Percentiles rank a stretch among this genome's conserved stretches.
Evolutionary conservation across 192 early-diverging fungal species (phyloP).

Genomic region (Gaertneriomyces sp.): DNA sequence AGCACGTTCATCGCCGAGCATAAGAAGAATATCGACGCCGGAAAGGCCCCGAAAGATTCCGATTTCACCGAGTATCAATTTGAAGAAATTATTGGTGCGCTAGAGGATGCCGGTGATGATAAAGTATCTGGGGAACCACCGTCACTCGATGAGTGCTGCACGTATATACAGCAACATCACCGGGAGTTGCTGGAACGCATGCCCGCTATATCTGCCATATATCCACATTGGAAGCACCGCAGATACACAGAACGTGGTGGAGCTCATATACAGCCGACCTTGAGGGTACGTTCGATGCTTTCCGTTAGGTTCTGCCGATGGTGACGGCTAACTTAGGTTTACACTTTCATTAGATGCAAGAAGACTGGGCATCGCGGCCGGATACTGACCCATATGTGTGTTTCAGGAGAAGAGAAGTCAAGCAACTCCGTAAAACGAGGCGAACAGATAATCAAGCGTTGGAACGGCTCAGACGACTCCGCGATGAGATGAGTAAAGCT

Average conservation of each 20-base stretch:
- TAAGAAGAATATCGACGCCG: constrained; percentile 2
- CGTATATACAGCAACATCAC: constrained; percentile 22
- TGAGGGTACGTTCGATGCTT: constrained; percentile 45
- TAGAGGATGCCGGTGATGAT: constrained; percentile 71
- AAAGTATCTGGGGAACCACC: constrained; percentile 46
- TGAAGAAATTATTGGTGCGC: constrained; percentile 73
- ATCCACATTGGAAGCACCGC: constrained; percentile 53
- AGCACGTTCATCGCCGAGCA: constrained; percentile 57
- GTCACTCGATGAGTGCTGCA: constrained; percentile 27
- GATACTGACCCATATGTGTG: constrained; percentile 94
- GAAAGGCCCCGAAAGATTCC: constrained; percentile 1
- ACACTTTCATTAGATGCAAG: constrained; percentile 28
- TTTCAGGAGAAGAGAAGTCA: constrained; percentile 92
- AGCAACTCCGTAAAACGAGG: constrained; percentile 79
- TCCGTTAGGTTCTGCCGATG: too few species aligned
- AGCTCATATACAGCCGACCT: constrained; percentile 52
- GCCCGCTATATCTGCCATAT: constrained; percentile 34
- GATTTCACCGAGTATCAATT: constrained; percentile 67
- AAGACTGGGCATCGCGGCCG: constrained; percentile 56
- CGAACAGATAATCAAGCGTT: constrained; percentile 80
- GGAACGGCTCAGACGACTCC: constrained; percentile 79
- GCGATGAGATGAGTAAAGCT: constrained; percentile 72
- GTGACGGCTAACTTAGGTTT: not conserved
- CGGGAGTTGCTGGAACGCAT: constrained; percentile 13
- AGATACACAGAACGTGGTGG: constrained; percentile 41